These are phyloP conservation scores for Nitzschia sp. DNA, from an alignment of 108 stramenopile genomes.

Conservation along the genomic window DNA sequence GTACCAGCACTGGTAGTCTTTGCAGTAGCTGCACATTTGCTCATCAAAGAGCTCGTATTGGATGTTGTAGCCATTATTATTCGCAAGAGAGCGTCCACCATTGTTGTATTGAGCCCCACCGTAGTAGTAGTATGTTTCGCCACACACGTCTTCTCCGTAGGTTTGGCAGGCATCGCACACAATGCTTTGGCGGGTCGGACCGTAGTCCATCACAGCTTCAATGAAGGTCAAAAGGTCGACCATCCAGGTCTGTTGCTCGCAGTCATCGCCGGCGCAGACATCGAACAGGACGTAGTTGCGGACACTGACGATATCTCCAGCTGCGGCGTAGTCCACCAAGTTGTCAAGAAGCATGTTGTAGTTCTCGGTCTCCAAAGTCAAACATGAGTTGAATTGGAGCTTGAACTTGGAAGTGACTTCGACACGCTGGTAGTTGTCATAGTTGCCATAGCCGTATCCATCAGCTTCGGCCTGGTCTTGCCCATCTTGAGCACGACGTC, in stretches of 20 bases:
- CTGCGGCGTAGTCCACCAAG: slow-evolving; percentile 3
- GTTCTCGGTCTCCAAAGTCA: slow-evolving; percentile 20
- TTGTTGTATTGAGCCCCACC: not conserved
- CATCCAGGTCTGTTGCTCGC: slow-evolving; percentile 17
- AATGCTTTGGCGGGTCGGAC: not conserved
- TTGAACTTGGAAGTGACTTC: slow-evolving; percentile 4
- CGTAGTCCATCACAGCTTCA: slow-evolving; percentile 7
- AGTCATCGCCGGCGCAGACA: slow-evolving; percentile 17
- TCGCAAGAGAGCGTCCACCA: slow-evolving; percentile 14
- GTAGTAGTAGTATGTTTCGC: slow-evolving; percentile 22
- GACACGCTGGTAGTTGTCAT: slow-evolving; percentile 5
- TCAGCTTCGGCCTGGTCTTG: not conserved
- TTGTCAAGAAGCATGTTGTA: slow-evolving; percentile 23
- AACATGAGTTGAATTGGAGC: slow-evolving; percentile 25
- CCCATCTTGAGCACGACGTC: slow-evolving; percentile 1
- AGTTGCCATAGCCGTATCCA: not conserved
- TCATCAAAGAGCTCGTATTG: slow-evolving; percentile 22
- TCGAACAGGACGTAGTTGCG: slow-evolving; percentile 26
- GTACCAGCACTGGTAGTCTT: slow-evolving; percentile 15
- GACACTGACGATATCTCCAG: slow-evolving; percentile 2
- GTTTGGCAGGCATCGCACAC: slow-evolving; percentile 20
- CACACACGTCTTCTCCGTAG: slow-evolving; percentile 10
- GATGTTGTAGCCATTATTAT: slow-evolving; percentile 16
- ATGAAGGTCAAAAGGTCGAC: slow-evolving; percentile 25
- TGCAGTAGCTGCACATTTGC: slow-evolving; percentile 4